Evolutionary conservation across 2,329 filamentous ascomycete genomes (phyloP).

Genomic region (Xylaria multiplex): DNA sequence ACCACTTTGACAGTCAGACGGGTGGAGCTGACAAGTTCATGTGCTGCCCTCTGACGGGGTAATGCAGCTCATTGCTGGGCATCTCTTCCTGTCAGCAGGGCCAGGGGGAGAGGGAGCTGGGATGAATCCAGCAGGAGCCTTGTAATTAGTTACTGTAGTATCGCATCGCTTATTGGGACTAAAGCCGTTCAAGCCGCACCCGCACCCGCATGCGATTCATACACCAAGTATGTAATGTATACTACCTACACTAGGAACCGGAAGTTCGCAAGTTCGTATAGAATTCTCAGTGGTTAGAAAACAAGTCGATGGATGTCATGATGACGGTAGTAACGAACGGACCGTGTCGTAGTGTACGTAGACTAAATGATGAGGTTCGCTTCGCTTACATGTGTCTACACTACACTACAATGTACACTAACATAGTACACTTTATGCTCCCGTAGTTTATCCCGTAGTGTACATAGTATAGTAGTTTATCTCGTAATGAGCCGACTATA

Average conservation of each 20-base stretch:
- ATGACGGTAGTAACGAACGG: neutral
- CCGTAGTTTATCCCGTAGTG: neutral
- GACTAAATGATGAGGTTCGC: neutral
- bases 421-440: neutral
- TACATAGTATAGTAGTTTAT: too few relatives aligned
- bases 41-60: neutral
- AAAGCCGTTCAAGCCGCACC: slow-evolving; percentile 27
- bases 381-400: too few relatives aligned
- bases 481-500: neutral
- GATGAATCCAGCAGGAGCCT: slow-evolving; percentile 15
- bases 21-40: slow-evolving; percentile 17
- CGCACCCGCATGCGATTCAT: slow-evolving; percentile 22
- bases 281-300: neutral
- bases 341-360: neutral
- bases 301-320: too few relatives aligned
- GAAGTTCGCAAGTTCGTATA: neutral
- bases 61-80: neutral
- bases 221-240: neutral
- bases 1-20: slow-evolving; percentile 29
- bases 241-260: too few relatives aligned
- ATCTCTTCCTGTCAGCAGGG: slow-evolving; percentile 34
- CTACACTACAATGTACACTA: too few relatives aligned
- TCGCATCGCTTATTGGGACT: slow-evolving; percentile 12
- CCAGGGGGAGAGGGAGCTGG: slow-evolving; percentile 1
- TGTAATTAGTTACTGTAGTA: neutral